Percentiles rank a stretch among this genome's conserved stretches.
phyloP scores from a whole-genome alignment of 1,139 yeast genomes.

The Scheffersomyces cryptocercus region DNA sequence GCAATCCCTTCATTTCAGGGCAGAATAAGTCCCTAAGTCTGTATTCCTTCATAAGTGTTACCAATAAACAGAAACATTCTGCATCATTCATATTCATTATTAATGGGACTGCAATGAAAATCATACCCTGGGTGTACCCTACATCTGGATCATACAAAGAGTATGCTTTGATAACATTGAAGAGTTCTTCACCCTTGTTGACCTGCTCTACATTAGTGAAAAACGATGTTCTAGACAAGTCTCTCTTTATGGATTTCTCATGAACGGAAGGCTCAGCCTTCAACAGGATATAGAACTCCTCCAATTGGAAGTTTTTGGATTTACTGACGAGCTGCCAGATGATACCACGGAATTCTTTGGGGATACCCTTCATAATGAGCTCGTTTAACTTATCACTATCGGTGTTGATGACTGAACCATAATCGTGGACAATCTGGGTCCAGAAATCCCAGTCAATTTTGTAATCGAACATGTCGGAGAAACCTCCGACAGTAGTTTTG shows the following conservation, averaged over 20 bases:
- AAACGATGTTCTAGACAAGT: slow-evolving; percentile 81
- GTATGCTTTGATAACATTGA: slow-evolving; percentile 78
- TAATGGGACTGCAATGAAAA: slow-evolving; percentile 83
- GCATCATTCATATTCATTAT: slow-evolving; percentile 78
- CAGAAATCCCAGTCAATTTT: slow-evolving; percentile 82
- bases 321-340: slow-evolving; percentile 91
- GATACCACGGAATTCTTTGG: slow-evolving; percentile 81
- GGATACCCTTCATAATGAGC: slow-evolving; percentile 75
- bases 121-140: slow-evolving; percentile 98
- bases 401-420: slow-evolving; percentile 61
- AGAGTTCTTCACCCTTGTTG: slow-evolving; percentile 57
- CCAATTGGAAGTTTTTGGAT: slow-evolving; percentile 71
- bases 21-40: slow-evolving; percentile 72
- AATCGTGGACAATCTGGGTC: slow-evolving; percentile 78
- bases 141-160: slow-evolving; percentile 87
- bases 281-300: slow-evolving; percentile 64
- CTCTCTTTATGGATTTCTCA: slow-evolving; percentile 78
- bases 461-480: slow-evolving; percentile 39
- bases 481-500: slow-evolving; percentile 47
- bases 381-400: slow-evolving; percentile 60
- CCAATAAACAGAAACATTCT: slow-evolving; percentile 82
- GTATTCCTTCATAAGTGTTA: slow-evolving; percentile 82
- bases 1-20: slow-evolving; percentile 94
- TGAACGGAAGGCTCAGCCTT: slow-evolving; percentile 57
- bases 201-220: slow-evolving; percentile 61